Conservation (phyloP, 208 protist species). For the Tritrichomonas musculus region DNA sequence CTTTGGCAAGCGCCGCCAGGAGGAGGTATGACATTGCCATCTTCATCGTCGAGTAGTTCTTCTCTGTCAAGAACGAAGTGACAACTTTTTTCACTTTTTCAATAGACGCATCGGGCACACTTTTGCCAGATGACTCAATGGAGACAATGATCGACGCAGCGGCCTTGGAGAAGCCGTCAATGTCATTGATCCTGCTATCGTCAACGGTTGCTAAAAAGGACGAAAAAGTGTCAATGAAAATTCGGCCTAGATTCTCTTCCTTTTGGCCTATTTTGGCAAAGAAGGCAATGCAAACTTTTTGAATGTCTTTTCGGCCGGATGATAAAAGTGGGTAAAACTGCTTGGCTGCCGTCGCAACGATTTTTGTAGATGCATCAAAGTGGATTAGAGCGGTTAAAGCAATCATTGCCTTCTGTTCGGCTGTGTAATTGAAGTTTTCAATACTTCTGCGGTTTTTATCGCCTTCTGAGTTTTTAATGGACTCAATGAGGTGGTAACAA, state of each 20-base stretch:
- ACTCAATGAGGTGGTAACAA: background rate
- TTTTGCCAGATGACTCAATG: background rate
- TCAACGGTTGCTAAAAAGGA: background rate
- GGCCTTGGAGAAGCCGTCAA: background rate
- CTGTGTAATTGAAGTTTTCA: no score
- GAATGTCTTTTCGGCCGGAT: background rate
- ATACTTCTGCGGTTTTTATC: no score
- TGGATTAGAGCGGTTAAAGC: background rate
- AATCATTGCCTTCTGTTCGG: background rate
- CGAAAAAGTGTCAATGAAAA: background rate
- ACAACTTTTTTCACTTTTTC: no score
- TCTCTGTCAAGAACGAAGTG: no score
- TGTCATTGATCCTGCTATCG: background rate
- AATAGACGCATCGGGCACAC: no score
- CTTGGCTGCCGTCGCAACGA: background rate
- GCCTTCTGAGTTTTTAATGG: background rate
- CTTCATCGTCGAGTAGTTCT: background rate
- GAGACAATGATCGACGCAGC: background rate
- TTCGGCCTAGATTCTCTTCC: background rate
- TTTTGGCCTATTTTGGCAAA: background rate
- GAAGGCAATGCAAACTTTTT: background rate
- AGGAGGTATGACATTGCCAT: background rate
- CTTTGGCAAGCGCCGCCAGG: background rate
- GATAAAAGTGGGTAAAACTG: constrained; percentile 7
- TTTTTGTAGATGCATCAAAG: constrained; percentile 2